Conservation (phyloP, 805 yeast species). For the Candida tammaniensis region DNA sequence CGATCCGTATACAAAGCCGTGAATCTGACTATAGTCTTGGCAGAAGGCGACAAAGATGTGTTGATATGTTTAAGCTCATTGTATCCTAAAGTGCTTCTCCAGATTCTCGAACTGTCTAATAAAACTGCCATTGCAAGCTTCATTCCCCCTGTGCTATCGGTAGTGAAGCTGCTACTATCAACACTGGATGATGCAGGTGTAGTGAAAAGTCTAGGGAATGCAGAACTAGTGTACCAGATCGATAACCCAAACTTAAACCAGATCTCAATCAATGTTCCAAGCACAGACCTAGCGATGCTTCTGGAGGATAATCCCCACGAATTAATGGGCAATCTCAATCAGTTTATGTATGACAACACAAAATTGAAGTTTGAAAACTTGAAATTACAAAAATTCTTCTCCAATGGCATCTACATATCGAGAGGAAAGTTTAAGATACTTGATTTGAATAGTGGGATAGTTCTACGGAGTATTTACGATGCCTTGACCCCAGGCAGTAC, state of each 20-base stretch:
- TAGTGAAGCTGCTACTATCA: too few relatives aligned
- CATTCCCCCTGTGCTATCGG: too few relatives aligned
- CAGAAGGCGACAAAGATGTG: neutral
- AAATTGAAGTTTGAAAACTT: constrained; percentile 20
- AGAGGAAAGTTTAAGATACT: constrained; percentile 2
- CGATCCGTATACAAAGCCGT: constrained; percentile 1
- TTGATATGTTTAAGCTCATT: constrained; percentile 3
- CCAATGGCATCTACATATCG: constrained; percentile 7
- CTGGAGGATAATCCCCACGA: constrained; percentile 2
- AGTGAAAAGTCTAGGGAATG: constrained; percentile 1
- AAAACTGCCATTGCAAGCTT: neutral
- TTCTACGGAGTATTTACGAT: too few relatives aligned
- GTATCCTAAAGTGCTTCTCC: constrained; percentile 2
- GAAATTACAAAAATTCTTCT: constrained; percentile 17
- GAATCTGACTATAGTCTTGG: constrained; percentile 3
- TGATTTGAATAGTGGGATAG: too few relatives aligned
- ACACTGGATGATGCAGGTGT: neutral
- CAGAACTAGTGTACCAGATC: constrained; percentile 8
- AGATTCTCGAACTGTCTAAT: constrained; percentile 4
- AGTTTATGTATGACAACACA: constrained; percentile 19
- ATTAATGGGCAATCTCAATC: constrained; percentile 16
- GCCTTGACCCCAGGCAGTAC: too few relatives aligned
- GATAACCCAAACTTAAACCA: constrained; percentile 17
- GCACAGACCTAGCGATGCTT: constrained; percentile 14
- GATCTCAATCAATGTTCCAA: constrained; percentile 22